Evolutionary conservation across 139 green algal species (phyloP).

Genomic region (Picochlorum sp.): DNA sequence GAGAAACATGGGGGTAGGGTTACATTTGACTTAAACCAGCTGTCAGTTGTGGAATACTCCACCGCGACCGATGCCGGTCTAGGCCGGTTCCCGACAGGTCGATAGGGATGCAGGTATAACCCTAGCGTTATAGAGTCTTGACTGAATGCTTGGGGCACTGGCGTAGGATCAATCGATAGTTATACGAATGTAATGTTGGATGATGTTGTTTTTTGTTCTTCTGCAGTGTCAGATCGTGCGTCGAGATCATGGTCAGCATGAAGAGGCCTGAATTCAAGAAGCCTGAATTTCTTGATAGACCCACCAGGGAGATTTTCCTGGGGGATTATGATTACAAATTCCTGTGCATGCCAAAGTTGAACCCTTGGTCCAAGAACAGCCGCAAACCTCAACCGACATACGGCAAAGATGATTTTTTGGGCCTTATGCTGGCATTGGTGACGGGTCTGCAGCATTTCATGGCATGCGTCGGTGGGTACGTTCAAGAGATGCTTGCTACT

Average conservation of each 20-base stretch:
- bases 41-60: not conserved
- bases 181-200: not conserved
- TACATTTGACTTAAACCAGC: not conserved
- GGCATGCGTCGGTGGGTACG: slow-evolving; percentile 49
- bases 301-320: slow-evolving; percentile 5
- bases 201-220: not conserved
- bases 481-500: no score
- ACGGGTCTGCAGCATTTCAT: slow-evolving; percentile 67
- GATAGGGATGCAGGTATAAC: not conserved
- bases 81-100: not conserved
- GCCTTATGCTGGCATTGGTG: slow-evolving; percentile 40
- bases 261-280: slow-evolving; percentile 6
- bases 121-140: not conserved
- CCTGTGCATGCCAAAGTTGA: slow-evolving; percentile 21
- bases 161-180: not conserved
- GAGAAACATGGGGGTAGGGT: not conserved
- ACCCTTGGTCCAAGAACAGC: slow-evolving; percentile 6
- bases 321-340: slow-evolving; percentile 30
- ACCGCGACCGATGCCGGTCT: not conserved
- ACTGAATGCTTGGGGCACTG: no score
- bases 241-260: not conserved
- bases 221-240: not conserved
- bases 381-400: slow-evolving; percentile 27
- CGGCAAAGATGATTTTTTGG: slow-evolving; percentile 21
- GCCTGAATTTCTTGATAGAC: not conserved